Conservation (phyloP, 1,284 basidiomycete species). For the Papiliotrema fonsecae region DNA sequence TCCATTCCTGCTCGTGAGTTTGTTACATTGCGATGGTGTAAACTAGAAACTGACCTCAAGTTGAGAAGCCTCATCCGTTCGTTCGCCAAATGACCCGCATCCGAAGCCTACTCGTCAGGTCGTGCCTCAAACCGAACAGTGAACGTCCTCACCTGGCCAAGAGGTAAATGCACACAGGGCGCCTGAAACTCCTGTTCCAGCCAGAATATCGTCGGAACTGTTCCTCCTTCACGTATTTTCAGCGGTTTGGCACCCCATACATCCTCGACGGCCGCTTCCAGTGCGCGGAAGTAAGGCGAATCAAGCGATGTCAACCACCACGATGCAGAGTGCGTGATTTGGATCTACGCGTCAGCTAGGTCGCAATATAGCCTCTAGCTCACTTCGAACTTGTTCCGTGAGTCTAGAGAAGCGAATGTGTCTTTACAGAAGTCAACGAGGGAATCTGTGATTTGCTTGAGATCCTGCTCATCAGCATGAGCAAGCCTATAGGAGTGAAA, state of each 20-base stretch:
- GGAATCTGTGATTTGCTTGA: conserved; percentile 62
- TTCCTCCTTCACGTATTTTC: conserved; percentile 86
- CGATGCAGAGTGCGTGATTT: conserved; percentile 77
- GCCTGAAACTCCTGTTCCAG: conserved; percentile 79
- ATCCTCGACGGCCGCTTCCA: conserved; percentile 72
- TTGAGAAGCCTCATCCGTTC: conserved; percentile 50
- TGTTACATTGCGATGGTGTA: neutral
- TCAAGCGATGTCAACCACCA: conserved; percentile 93
- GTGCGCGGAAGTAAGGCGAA: conserved; percentile 73
- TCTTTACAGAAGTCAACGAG: conserved; percentile 59
- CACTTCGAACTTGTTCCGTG: conserved; percentile 69
- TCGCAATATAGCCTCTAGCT: conserved; percentile 5
- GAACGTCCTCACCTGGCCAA: conserved; percentile 33
- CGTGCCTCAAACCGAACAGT: neutral
- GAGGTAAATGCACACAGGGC: conserved; percentile 46
- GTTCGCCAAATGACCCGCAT: conserved; percentile 48
- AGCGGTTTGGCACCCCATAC: conserved; percentile 82
- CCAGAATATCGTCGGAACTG: conserved; percentile 82
- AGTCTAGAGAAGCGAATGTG: conserved; percentile 61
- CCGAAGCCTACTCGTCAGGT: conserved; percentile 16
- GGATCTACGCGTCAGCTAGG: conserved; percentile 53
- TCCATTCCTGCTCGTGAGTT: conserved; percentile 30
- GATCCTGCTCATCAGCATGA: conserved; percentile 51
- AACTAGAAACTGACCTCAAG: conserved; percentile 31
- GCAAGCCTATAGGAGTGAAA: neutral